Conservation (phyloP, 192 early-diverging fungal species). For the Mortierella claussenii region DNA sequence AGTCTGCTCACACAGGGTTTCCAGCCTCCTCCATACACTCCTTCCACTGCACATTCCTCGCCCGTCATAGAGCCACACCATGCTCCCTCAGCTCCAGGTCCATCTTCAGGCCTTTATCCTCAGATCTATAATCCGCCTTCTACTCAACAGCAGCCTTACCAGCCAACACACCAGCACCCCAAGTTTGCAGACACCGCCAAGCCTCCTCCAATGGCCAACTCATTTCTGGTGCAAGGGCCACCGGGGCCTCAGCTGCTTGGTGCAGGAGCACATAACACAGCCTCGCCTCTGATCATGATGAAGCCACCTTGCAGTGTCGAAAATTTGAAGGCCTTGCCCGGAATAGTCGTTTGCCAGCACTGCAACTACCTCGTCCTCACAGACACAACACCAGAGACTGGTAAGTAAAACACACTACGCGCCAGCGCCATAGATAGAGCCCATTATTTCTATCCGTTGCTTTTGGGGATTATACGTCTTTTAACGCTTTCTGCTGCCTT, state of each 20-base stretch:
- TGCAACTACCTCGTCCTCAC: constrained; percentile 42
- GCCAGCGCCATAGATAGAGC: no score
- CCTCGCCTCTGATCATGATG: constrained; percentile 35
- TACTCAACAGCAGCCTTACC: constrained; percentile 18
- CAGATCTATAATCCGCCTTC: constrained; percentile 24
- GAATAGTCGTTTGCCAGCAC: constrained; percentile 45
- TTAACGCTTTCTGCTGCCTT: no score
- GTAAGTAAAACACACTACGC: constrained; percentile 17
- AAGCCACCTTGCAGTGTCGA: constrained; percentile 34
- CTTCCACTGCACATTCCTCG: constrained; percentile 37
- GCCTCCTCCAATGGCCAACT: constrained; percentile 25
- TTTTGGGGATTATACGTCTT: no score
- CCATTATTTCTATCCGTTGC: no score
- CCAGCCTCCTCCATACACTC: constrained; percentile 47
- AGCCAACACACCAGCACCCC: constrained; percentile 32
- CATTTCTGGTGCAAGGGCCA: no score
- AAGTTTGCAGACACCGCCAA: constrained; percentile 25
- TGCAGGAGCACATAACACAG: constrained; percentile 4
- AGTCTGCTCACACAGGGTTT: constrained; percentile 16
- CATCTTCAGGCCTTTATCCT: constrained; percentile 31
- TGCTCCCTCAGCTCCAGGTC: constrained; percentile 6
- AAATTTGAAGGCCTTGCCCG: constrained; percentile 28
- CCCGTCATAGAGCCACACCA: constrained; percentile 28
- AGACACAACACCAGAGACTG: constrained; percentile 38
- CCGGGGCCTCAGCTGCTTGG: not conserved